Percentiles rank a stretch among this genome's conserved stretches.
Conservation (phyloP, 1,284 basidiomycete species). For the Rhodofomes roseus region DNA sequence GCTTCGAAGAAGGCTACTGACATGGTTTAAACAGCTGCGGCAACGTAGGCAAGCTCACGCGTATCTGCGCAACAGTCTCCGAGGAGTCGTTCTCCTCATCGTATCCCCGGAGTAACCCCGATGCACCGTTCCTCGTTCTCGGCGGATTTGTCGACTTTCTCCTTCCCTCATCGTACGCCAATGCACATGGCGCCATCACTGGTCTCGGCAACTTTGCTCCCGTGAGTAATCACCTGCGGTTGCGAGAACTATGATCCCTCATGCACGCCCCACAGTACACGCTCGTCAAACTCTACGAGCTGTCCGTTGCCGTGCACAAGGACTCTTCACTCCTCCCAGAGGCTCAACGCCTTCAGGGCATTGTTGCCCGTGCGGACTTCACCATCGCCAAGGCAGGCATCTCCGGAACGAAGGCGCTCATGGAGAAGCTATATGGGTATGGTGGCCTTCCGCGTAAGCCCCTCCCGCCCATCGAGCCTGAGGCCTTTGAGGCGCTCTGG, state of each 20-base stretch:
- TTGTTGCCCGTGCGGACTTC: conserved; percentile 76
- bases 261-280: conserved; percentile 41
- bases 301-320: conserved; percentile 50
- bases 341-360: conserved; percentile 75
- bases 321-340: conserved; percentile 59
- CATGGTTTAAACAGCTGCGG: conserved; percentile 61
- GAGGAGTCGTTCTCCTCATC: conserved; percentile 50
- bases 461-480: conserved; percentile 60
- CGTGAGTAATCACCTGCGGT: conserved; percentile 23
- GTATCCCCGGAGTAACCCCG: conserved; percentile 63
- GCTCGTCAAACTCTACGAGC: conserved; percentile 59
- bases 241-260: conserved; percentile 6
- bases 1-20: not conserved
- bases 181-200: conserved; percentile 54
- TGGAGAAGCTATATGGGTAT: conserved; percentile 74
- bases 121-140: conserved; percentile 61
- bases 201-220: conserved; percentile 53
- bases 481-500: conserved; percentile 58
- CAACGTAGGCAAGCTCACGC: conserved; percentile 85
- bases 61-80: conserved; percentile 71
- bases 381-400: conserved; percentile 78
- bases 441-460: conserved; percentile 76
- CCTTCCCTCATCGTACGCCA: conserved; percentile 41
- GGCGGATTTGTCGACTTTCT: conserved; percentile 58
- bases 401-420: conserved; percentile 77